Base-by-base conservation (phyloP, 805 yeast species). In the Pichia scutulata region DNA sequence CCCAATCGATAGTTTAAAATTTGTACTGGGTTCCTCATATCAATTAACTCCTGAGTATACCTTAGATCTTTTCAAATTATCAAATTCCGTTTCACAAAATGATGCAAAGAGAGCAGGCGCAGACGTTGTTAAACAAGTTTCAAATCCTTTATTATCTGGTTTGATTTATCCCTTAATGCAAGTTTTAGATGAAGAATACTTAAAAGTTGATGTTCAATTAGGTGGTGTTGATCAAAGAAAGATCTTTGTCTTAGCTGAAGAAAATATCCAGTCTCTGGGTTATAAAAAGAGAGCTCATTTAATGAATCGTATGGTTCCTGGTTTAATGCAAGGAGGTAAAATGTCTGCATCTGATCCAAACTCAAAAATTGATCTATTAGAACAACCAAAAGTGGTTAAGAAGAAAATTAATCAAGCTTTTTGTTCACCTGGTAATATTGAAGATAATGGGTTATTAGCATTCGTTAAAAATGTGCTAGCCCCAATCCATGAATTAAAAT, bases 151-250 rank as follows among this genome's bases (percentile, higher is more conserved):
- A 58, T 78, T 93, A 52, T 81, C 92, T 40, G 99, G 99, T 9
- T 79, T 93, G 67, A 89, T 93, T 59, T 93, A 93, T 70, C 99
- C 99, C 50, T 78, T 95, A 65, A 93, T 93, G 99, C 99, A 93
- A 73, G 97, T 97, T 7, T 76, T 93, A 52, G 99, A 93, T 68
- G 99, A 93, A 70, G 84, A 93, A 64, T 83, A 84, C 68, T 78
- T 93, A 63, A 85, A 75, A 28, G 89, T 80, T 39, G 99, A 93
- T 68, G 96, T 80, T 23, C 99, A 93, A 72, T 93, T 93, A 63
- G 99, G 99, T 58, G 99, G 99, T 68, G 96, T 93, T 49, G 99
- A 93, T 70, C 99, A 93, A 74, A 83, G 99, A 72, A 93, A 93
- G 73, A 93, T 93, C 63, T 93, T 93, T 60, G 97, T 89, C 25